Evolutionary conservation across 1,284 basidiomycete genomes (phyloP).

Genomic region (Rugosomyces carneus): DNA sequence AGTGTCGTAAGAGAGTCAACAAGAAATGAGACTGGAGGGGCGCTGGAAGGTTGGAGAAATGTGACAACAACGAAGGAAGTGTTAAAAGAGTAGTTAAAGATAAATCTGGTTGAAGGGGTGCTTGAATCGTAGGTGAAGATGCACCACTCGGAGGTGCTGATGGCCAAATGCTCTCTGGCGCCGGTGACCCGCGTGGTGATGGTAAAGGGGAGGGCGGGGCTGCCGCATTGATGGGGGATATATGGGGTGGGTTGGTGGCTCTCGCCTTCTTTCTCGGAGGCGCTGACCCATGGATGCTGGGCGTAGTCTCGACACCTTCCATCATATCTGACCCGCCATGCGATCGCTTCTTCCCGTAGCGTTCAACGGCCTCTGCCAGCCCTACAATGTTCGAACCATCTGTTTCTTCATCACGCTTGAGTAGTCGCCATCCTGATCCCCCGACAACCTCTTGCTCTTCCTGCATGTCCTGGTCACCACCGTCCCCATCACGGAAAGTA

Average conservation of each 20-base stretch:
- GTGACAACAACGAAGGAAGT: conserved; percentile 67
- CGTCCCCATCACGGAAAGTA: conserved; percentile 65
- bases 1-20: conserved; percentile 77
- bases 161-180: conserved; percentile 66
- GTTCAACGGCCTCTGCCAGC: conserved; percentile 71
- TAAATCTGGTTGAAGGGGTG: conserved; percentile 73
- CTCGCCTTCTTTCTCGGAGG: conserved; percentile 74
- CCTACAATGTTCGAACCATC: conserved; percentile 51
- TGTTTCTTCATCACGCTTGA: conserved; percentile 53
- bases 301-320: conserved; percentile 67
- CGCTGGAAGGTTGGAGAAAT: conserved; percentile 68
- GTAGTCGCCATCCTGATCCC: conserved; percentile 70
- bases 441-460: conserved; percentile 62
- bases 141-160: conserved; percentile 70
- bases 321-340: conserved; percentile 65
- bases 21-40: conserved; percentile 80
- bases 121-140: conserved; percentile 59
- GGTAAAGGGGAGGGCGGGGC: conserved; percentile 78
- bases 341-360: conserved; percentile 73
- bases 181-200: conserved; percentile 76
- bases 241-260: conserved; percentile 47
- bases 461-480: conserved; percentile 57
- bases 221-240: conserved; percentile 57
- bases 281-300: conserved; percentile 47
- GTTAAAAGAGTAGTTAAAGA: conserved; percentile 74